Conservation (phyloP, 2,329 filamentous ascomycete species). For the Trichoderma semiorbis region DNA sequence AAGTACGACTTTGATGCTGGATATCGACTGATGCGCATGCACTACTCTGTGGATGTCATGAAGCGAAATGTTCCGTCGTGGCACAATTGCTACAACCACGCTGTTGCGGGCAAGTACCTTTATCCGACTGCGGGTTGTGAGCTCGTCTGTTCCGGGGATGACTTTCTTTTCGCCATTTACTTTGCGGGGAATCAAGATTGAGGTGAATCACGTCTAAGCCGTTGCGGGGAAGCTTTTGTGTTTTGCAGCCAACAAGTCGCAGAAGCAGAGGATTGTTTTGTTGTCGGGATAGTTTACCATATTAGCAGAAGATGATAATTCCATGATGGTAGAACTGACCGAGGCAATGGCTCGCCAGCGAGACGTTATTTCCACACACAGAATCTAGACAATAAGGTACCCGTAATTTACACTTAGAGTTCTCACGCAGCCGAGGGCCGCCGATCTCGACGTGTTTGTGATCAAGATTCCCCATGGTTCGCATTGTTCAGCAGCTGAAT, state of each 20-base stretch:
- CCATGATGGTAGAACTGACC: background rate
- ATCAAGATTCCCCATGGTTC: background rate
- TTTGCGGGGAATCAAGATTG: background rate
- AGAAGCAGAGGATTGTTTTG: background rate
- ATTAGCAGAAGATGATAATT: background rate
- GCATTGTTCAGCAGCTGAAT: background rate
- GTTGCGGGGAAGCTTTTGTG: background rate
- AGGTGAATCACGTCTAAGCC: background rate
- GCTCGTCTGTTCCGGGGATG: background rate
- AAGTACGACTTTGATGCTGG: background rate
- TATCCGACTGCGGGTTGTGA: constrained; percentile 6
- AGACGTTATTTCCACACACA: background rate
- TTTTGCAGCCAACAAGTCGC: background rate
- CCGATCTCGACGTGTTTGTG: background rate
- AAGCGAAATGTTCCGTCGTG: background rate
- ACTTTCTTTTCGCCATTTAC: background rate
- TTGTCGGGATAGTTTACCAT: background rate
- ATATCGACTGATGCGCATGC: background rate
- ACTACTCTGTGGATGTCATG: background rate
- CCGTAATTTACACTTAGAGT: background rate
- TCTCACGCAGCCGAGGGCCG: background rate
- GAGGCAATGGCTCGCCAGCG: background rate
- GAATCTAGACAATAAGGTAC: background rate
- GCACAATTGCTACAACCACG: constrained; percentile 5
- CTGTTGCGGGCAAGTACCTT: background rate